Evolutionary conservation across 805 yeast genomes (phyloP).

Genomic region (Ogataea sp.): DNA sequence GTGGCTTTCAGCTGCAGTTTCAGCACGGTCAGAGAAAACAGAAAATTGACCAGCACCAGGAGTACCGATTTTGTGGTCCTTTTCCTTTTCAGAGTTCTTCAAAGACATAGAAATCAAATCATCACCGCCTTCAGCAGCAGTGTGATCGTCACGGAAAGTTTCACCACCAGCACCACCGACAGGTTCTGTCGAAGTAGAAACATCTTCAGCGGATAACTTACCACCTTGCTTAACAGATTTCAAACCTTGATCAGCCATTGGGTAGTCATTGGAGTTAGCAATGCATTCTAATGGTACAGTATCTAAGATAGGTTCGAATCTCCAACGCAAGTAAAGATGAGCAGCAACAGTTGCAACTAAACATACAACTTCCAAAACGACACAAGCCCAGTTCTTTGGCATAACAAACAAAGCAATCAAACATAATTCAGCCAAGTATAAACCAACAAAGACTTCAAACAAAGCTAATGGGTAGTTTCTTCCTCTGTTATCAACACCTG

Average conservation of each 20-base stretch:
- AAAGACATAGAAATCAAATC: not conserved
- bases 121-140: not conserved
- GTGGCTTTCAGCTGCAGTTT: slow-evolving; percentile 1
- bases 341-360: slow-evolving; percentile 48
- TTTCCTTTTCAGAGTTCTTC: too few relatives aligned
- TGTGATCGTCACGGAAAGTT: not conserved
- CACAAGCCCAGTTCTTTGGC: slow-evolving; percentile 73
- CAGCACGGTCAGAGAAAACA: slow-evolving; percentile 1
- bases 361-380: slow-evolving; percentile 58
- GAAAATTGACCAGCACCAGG: not conserved
- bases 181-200: slow-evolving; percentile 17
- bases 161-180: slow-evolving; percentile 9
- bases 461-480: slow-evolving; percentile 65
- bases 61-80: too few relatives aligned
- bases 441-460: slow-evolving; percentile 63
- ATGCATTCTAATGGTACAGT: slow-evolving; percentile 63
- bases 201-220: slow-evolving; percentile 31
- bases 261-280: slow-evolving; percentile 45
- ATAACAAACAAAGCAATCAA: slow-evolving; percentile 65
- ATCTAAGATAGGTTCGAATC: slow-evolving; percentile 56
- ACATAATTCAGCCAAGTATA: slow-evolving; percentile 66
- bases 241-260: slow-evolving; percentile 56
- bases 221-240: slow-evolving; percentile 49
- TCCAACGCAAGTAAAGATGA: slow-evolving; percentile 52
- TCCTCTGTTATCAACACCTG: slow-evolving; percentile 59